Conservation (phyloP, 768 basidiomycete genomes). For the Pisolithus albus region DNA sequence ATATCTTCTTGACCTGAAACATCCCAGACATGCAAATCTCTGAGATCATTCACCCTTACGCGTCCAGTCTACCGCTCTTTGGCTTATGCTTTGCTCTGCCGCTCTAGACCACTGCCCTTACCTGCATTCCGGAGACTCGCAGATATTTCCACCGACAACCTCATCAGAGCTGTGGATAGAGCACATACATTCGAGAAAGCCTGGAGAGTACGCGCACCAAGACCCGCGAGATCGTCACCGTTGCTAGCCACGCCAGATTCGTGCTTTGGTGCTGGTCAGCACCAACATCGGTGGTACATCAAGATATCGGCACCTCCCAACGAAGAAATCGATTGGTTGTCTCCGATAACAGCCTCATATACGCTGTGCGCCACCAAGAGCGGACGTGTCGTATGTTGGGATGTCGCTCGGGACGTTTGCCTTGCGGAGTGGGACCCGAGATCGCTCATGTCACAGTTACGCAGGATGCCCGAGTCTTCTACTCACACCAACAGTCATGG, state of each 20-base stretch:
- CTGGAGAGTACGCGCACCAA: constrained; percentile 55
- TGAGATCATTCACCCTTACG: constrained; percentile 55
- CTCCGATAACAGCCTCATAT: constrained; percentile 69
- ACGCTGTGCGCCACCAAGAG: constrained; percentile 73
- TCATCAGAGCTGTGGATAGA: constrained; percentile 57
- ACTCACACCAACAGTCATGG: constrained; percentile 9
- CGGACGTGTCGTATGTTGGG: constrained; percentile 74
- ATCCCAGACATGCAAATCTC: constrained; percentile 52
- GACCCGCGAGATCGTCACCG: constrained; percentile 34
- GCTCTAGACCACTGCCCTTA: constrained; percentile 63
- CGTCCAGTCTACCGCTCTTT: constrained; percentile 64
- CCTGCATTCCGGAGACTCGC: constrained; percentile 62
- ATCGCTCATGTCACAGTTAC: constrained; percentile 11
- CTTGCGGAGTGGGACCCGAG: constrained; percentile 64
- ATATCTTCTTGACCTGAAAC: neutral
- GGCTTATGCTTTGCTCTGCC: constrained; percentile 52
- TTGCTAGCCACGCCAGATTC: neutral
- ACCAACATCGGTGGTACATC: constrained; percentile 51
- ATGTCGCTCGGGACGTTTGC: constrained; percentile 53
- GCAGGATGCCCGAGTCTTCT: constrained; percentile 1
- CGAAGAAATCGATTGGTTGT: constrained; percentile 72
- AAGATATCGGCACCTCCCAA: constrained; percentile 58
- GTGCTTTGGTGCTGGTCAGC: no score
- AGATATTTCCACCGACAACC: constrained; percentile 56
- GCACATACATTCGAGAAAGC: constrained; percentile 55